Conservation (phyloP, 768 basidiomycete genomes). For the Trichaptum fuscoviolaceum region DNA sequence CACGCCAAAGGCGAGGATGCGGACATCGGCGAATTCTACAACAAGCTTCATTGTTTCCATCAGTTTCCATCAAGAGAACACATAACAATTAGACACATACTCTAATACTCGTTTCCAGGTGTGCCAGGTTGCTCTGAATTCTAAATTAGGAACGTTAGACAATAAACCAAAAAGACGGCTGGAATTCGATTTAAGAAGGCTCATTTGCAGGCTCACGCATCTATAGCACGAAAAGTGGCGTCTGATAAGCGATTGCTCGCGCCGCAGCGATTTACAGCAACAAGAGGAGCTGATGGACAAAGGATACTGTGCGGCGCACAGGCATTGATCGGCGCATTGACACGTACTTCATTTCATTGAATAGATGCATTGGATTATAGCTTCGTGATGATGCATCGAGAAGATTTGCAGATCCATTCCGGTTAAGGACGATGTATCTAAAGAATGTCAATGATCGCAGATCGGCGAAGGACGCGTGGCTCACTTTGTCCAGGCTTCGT, state of each 20-base stretch:
- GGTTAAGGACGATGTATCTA: constrained; percentile 72
- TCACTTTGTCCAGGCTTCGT: constrained; percentile 83
- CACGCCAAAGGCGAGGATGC: constrained; percentile 68
- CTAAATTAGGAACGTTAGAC: constrained; percentile 28
- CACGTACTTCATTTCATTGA: constrained; percentile 71
- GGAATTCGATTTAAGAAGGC: not conserved
- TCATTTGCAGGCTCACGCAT: not conserved
- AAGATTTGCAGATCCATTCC: constrained; percentile 70
- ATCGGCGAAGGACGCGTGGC: constrained; percentile 17
- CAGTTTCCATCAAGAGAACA: not conserved
- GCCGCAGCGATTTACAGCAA: not conserved
- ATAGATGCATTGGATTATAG: constrained; percentile 62
- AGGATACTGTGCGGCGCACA: not conserved
- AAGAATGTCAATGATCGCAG: constrained; percentile 2
- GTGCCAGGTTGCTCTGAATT: constrained; percentile 60
- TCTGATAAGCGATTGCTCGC: not conserved
- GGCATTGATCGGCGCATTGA: not conserved
- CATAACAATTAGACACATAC: constrained; percentile 34
- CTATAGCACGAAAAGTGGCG: not conserved
- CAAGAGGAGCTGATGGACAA: not conserved
- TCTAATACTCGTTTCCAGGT: constrained; percentile 60
- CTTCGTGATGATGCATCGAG: constrained; percentile 60
- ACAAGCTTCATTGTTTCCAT: constrained; percentile 43
- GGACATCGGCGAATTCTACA: constrained; percentile 63
- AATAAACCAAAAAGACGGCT: not conserved